These are phyloP conservation scores for Eucalyptus tenuipes DNA, from an alignment of 345 rosid genomes.

Conservation along the genomic window DNA sequence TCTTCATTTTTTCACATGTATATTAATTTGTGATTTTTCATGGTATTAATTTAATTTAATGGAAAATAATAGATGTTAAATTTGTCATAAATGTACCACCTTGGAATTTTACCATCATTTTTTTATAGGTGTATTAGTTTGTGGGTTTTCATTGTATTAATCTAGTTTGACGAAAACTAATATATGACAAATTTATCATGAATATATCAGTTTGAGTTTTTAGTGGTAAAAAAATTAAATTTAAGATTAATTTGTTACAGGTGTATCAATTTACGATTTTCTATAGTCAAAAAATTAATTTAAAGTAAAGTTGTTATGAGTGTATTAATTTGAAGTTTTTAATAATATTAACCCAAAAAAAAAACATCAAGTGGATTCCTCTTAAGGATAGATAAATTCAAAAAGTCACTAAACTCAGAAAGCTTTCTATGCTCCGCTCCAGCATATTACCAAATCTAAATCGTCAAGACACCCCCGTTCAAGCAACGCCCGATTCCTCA, in stretches of 20 bases:
- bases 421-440: neutral
- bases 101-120: accelerated
- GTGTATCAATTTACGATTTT: accelerated
- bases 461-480: neutral
- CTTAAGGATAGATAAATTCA: neutral
- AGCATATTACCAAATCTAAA: neutral
- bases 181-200: accelerated
- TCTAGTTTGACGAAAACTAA: too few relatives aligned
- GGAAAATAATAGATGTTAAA: accelerated
- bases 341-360: neutral
- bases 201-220: too few relatives aligned
- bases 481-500: neutral
- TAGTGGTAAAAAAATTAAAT: too few relatives aligned
- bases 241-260: accelerated
- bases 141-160: neutral
- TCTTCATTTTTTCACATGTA: accelerated
- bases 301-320: accelerated
- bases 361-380: neutral
- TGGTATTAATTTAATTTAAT: too few relatives aligned
- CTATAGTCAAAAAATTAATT: too few relatives aligned
- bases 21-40: too few relatives aligned
- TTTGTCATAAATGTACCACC: accelerated
- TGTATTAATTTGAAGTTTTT: too few relatives aligned
- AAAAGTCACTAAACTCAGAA: neutral
- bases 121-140: too few relatives aligned